Evolutionary conservation across 305 asterid genomes (phyloP).

Genomic region (Coffea humblotiana): DNA sequence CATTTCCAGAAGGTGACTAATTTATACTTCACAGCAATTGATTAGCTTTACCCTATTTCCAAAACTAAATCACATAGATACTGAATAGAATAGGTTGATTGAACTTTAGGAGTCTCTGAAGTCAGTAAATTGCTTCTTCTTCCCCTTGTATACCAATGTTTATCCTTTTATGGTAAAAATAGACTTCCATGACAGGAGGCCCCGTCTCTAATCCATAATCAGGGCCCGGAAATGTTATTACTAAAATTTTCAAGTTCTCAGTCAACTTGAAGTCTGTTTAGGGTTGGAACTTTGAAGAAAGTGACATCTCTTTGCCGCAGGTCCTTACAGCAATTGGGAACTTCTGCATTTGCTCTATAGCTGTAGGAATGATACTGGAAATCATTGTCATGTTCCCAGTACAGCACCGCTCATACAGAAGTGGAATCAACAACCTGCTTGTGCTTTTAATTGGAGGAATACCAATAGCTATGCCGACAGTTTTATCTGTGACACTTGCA

Average conservation of each 20-base stretch:
- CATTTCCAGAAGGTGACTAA: constrained; percentile 29
- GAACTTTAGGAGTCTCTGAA: background rate
- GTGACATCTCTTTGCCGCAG: constrained; percentile 12
- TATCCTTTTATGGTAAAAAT: background rate
- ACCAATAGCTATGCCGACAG: constrained; percentile 37
- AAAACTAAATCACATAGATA: background rate
- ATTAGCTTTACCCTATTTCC: background rate
- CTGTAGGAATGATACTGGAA: constrained; percentile 32
- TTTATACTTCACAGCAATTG: background rate
- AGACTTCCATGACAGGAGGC: background rate
- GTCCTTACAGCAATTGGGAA: constrained; percentile 35
- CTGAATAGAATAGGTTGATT: background rate
- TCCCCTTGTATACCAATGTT: background rate
- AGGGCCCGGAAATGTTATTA: background rate
- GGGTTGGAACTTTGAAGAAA: background rate
- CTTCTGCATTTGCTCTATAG: constrained; percentile 37
- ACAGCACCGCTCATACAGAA: constrained; percentile 30
- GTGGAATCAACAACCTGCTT: constrained; percentile 30
- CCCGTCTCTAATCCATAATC: background rate
- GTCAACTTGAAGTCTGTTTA: background rate
- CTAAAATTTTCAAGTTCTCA: background rate
- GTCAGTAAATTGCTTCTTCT: background rate
- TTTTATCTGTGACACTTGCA: constrained; percentile 34
- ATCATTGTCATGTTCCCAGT: constrained; percentile 29
- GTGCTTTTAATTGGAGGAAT: constrained; percentile 38